phyloP scores from a whole-genome alignment of 306 rosid genomes.

The Cyamopsis tetragonoloba region DNA sequence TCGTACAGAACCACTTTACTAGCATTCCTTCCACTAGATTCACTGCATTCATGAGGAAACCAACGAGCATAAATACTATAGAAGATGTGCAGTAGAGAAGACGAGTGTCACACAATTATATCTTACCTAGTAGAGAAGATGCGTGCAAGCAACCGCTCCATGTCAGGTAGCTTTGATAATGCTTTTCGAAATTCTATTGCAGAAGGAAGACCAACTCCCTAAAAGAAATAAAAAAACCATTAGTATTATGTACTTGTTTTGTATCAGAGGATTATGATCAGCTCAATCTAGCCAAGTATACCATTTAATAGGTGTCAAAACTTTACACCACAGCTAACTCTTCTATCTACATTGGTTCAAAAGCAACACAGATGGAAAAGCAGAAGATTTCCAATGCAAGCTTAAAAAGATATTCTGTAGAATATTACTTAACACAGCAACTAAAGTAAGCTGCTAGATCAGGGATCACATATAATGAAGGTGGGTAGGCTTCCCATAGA shows the following conservation, averaged over 20 bases:
- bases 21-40: slow-evolving; percentile 84
- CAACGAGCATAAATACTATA: slow-evolving; percentile 23
- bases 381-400: background rate
- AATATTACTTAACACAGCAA: background rate
- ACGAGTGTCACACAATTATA: slow-evolving; percentile 13
- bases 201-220: slow-evolving; percentile 76
- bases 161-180: slow-evolving; percentile 65
- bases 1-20: slow-evolving; percentile 78
- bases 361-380: slow-evolving; percentile 21
- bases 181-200: slow-evolving; percentile 69
- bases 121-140: slow-evolving; percentile 67
- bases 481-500: background rate
- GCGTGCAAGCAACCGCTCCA: slow-evolving; percentile 88
- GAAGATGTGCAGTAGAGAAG: no score
- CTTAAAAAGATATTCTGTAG: background rate
- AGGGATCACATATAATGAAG: slow-evolving; percentile 5
- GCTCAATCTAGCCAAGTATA: slow-evolving; percentile 9
- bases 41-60: slow-evolving; percentile 52
- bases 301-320: background rate
- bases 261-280: background rate
- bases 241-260: background rate
- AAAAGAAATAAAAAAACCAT: slow-evolving; percentile 30
- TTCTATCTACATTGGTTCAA: background rate
- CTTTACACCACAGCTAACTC: background rate
- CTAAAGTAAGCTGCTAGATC: background rate